Conservation (phyloP, 2,329 filamentous ascomycete genomes). For the Emergomyces pasteurianus region DNA sequence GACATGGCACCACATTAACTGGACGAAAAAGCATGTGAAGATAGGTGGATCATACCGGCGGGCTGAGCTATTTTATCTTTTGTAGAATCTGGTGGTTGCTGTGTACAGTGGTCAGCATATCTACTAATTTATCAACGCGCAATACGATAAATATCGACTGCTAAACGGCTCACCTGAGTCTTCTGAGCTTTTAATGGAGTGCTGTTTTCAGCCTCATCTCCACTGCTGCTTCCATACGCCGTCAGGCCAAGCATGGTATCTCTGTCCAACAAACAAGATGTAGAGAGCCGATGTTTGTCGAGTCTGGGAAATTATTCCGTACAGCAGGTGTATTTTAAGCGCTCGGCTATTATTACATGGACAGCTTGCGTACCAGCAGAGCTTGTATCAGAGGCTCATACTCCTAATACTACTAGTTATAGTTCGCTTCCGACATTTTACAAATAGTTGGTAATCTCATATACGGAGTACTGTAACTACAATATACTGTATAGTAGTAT, state of each 20-base stretch:
- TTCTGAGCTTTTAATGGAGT: constrained; percentile 5
- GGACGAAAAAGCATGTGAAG: not conserved
- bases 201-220: constrained; percentile 25
- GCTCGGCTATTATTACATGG: not conserved
- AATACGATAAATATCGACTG: no score
- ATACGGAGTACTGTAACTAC: no score
- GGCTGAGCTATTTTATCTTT: not conserved
- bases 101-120: not conserved
- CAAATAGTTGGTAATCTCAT: no score
- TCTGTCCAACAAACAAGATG: not conserved
- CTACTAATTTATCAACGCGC: not conserved
- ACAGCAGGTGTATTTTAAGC: not conserved
- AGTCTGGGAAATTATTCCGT: no score
- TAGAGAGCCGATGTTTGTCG: not conserved
- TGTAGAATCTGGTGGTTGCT: not conserved
- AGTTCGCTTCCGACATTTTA: no score
- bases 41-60: not conserved
- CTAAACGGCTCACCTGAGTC: constrained; percentile 4
- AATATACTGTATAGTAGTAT: no score
- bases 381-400: no score
- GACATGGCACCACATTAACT: not conserved
- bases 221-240: constrained; percentile 35
- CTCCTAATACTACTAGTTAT: no score
- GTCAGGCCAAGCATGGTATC: constrained; percentile 29
- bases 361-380: no score